Conservation (phyloP, 108 stramenopile species). For the Cylindrotheca fusiformis region DNA sequence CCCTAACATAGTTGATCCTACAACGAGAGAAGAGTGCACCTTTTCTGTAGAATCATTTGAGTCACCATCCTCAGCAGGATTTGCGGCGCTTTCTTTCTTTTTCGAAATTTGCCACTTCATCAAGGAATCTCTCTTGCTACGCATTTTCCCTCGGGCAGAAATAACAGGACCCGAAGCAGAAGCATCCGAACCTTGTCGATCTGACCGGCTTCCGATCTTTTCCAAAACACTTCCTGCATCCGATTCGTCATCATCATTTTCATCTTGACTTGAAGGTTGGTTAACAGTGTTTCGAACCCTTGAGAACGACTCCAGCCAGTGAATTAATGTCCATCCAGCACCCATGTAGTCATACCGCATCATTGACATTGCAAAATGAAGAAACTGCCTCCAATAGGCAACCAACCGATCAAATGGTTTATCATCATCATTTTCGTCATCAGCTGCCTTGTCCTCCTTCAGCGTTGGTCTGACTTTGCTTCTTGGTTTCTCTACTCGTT, state of each 20-base stretch:
- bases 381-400: constrained; percentile 31
- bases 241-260: constrained; percentile 30
- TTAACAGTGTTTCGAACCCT: constrained; percentile 8
- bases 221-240: constrained; percentile 7
- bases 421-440: constrained; percentile 21
- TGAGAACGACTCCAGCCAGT: constrained; percentile 37
- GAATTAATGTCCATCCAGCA: constrained; percentile 38
- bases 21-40: not conserved
- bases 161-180: not conserved
- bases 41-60: constrained; percentile 5
- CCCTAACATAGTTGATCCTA: not conserved
- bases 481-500: constrained; percentile 46
- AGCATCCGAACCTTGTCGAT: not conserved
- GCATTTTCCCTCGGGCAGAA: not conserved
- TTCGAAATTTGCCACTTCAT: not conserved
- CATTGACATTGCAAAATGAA: constrained; percentile 33
- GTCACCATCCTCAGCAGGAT: not conserved
- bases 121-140: constrained; percentile 11
- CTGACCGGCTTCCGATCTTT: not conserved
- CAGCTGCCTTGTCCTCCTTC: constrained; percentile 2
- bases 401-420: constrained; percentile 37
- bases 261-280: constrained; percentile 8
- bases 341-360: constrained; percentile 38
- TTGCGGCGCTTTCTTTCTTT: not conserved
- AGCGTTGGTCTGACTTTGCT: not conserved